Conservation (phyloP, 2,329 filamentous ascomycete genomes). For the Cladosporium phlei region DNA sequence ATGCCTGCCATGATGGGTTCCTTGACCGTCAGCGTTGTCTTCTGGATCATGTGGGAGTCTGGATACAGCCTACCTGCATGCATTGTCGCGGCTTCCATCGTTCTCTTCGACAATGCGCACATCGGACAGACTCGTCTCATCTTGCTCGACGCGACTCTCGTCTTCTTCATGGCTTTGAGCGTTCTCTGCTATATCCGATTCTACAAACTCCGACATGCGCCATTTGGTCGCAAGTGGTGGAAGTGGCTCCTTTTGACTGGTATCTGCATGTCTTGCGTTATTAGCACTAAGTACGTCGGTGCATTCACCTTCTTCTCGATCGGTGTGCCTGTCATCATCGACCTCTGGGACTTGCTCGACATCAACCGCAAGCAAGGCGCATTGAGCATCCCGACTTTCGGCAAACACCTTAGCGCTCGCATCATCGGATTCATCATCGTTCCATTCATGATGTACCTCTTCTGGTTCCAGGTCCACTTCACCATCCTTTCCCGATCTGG, state of each 20-base stretch:
- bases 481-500: slow-evolving; percentile 81
- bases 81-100: slow-evolving; percentile 74
- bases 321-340: slow-evolving; percentile 86
- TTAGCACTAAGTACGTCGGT: slow-evolving; percentile 97
- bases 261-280: slow-evolving; percentile 91
- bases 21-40: slow-evolving; percentile 87
- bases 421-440: slow-evolving; percentile 81
- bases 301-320: slow-evolving; percentile 96
- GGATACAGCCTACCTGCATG: slow-evolving; percentile 94
- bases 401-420: slow-evolving; percentile 84
- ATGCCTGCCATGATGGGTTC: slow-evolving; percentile 89
- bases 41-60: slow-evolving; percentile 99
- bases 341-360: slow-evolving; percentile 91
- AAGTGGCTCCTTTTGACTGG: slow-evolving; percentile 97
- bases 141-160: slow-evolving; percentile 85
- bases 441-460: slow-evolving; percentile 95
- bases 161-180: slow-evolving; percentile 94
- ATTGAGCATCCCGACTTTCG: slow-evolving; percentile 73
- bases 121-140: slow-evolving; percentile 95
- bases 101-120: slow-evolving; percentile 96
- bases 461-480: slow-evolving; percentile 99
- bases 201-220: slow-evolving; percentile 86
- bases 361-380: slow-evolving; percentile 78
- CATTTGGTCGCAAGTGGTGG: slow-evolving; percentile 98
- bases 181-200: slow-evolving; percentile 93